These are phyloP conservation scores for Amauroascus verrucosus DNA, from an alignment of 2,329 filamentous ascomycete genomes.

Conservation along the genomic window DNA sequence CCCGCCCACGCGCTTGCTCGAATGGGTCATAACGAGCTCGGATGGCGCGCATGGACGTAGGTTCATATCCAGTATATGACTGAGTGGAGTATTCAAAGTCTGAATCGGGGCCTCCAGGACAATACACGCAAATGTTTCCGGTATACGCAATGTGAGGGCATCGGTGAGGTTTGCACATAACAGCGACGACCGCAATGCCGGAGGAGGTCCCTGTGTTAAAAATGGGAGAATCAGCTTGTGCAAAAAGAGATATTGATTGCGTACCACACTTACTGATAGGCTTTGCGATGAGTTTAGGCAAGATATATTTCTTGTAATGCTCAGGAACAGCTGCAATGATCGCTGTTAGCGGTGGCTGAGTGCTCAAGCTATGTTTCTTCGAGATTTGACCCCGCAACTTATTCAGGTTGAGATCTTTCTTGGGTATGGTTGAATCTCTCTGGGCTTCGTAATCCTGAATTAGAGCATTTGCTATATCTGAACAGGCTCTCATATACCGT, in stretches of 20 bases:
- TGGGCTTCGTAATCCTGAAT: slow-evolving; percentile 88
- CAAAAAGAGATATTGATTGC: not conserved
- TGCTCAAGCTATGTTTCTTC: slow-evolving; percentile 83
- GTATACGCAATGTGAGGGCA: slow-evolving; percentile 98
- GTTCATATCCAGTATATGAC: slow-evolving; percentile 96
- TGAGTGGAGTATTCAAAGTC: slow-evolving; percentile 99
- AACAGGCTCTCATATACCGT: slow-evolving; percentile 84
- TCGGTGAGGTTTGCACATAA: slow-evolving; percentile 98
- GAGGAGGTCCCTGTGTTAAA: slow-evolving; percentile 65
- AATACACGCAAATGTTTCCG: slow-evolving; percentile 98
- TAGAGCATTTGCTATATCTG: slow-evolving; percentile 84
- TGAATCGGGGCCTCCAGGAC: slow-evolving; percentile 90
- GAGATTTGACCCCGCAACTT: slow-evolving; percentile 72
- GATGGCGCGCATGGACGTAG: slow-evolving; percentile 96
- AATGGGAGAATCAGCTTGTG: not conserved
- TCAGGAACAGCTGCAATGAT: slow-evolving; percentile 99
- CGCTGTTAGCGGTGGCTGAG: slow-evolving; percentile 81
- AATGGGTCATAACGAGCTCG: slow-evolving; percentile 95
- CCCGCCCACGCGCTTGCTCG: slow-evolving; percentile 87
- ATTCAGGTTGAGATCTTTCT: slow-evolving; percentile 89
- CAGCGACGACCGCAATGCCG: slow-evolving; percentile 93
- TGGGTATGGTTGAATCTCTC: slow-evolving; percentile 59
- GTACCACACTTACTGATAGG: slow-evolving; percentile 59
- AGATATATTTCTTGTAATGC: slow-evolving; percentile 98
- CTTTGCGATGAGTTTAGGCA: slow-evolving; percentile 93